A percentile compares a stretch with the other conserved stretches of the same genome.
Conservation (phyloP, 164 flowering plant species). For the Aristolochia californica region DNA sequence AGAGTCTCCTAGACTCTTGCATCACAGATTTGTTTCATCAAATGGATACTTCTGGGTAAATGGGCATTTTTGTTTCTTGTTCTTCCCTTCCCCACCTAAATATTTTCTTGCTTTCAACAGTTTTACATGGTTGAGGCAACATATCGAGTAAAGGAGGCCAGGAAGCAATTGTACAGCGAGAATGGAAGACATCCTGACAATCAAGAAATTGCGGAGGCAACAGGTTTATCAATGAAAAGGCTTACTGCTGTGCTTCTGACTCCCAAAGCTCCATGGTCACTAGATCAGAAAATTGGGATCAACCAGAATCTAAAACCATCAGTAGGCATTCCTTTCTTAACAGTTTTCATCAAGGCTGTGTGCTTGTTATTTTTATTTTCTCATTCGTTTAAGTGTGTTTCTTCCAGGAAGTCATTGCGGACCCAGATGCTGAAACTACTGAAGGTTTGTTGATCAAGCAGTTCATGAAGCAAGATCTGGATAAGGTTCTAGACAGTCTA, state of each 20-base stretch:
- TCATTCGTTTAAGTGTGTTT: not conserved
- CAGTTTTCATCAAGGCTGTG: too few relatives aligned
- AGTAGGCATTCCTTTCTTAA: conserved; percentile 26
- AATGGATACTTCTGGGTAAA: too few relatives aligned
- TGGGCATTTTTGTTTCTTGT: too few relatives aligned
- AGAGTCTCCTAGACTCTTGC: too few relatives aligned
- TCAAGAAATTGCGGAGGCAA: conserved; percentile 76
- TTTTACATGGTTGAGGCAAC: conserved; percentile 95
- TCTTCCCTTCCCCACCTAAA: too few relatives aligned
- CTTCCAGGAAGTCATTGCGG: conserved; percentile 63
- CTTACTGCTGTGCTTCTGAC: conserved; percentile 45
- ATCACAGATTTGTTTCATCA: too few relatives aligned
- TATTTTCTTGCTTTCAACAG: conserved; percentile 23
- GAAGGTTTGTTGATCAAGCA: conserved; percentile 64
- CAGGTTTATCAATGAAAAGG: conserved; percentile 89
- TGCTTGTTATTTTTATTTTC: not conserved
- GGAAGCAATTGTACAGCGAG: conserved; percentile 48
- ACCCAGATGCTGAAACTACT: conserved; percentile 66
- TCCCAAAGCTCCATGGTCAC: conserved; percentile 83
- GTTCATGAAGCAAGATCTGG: conserved; percentile 71
- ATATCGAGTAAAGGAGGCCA: conserved; percentile 77
- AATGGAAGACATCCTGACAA: conserved; percentile 63
- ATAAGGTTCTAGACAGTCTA: conserved; percentile 64
- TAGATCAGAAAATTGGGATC: conserved; percentile 76
- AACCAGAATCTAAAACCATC: conserved; percentile 64